phyloP scores from a whole-genome alignment of 805 yeast genomes.

The Teunomyces tritomae region DNA sequence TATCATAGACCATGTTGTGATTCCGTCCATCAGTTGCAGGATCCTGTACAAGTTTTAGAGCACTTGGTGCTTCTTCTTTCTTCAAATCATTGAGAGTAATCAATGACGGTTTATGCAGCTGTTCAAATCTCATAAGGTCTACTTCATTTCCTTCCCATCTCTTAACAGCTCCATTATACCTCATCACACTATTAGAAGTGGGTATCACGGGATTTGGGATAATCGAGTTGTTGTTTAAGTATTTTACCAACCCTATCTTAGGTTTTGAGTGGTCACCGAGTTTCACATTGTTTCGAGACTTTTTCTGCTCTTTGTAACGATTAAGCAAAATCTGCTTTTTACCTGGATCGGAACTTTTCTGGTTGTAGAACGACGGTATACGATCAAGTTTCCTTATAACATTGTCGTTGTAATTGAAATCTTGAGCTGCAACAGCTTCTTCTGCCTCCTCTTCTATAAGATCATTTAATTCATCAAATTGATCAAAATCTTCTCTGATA shows the following conservation, averaged over 20 bases:
- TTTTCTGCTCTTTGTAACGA: slow-evolving; percentile 19
- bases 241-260: slow-evolving; percentile 31
- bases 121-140: slow-evolving; percentile 52
- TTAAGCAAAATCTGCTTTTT: slow-evolving; percentile 28
- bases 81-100: slow-evolving; percentile 30
- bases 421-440: slow-evolving; percentile 14
- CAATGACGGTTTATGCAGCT: slow-evolving; percentile 34
- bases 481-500: slow-evolving; percentile 3
- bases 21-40: slow-evolving; percentile 18
- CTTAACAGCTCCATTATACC: slow-evolving; percentile 48
- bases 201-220: slow-evolving; percentile 10
- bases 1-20: slow-evolving; percentile 57
- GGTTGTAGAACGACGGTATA: slow-evolving; percentile 40
- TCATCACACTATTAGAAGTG: slow-evolving; percentile 38
- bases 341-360: slow-evolving; percentile 1
- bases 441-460: slow-evolving; percentile 4
- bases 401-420: slow-evolving; percentile 32
- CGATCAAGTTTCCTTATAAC: slow-evolving; percentile 37
- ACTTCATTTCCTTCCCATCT: slow-evolving; percentile 69
- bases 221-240: slow-evolving; percentile 21
- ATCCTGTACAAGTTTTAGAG: background rate
- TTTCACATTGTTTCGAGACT: background rate
- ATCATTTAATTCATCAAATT: slow-evolving; percentile 8
- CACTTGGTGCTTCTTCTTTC: background rate
- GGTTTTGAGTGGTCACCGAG: background rate